These are phyloP conservation scores for Schizonepeta tenuifolia DNA, from an alignment of 257 asterid species.

Conservation along the genomic window DNA sequence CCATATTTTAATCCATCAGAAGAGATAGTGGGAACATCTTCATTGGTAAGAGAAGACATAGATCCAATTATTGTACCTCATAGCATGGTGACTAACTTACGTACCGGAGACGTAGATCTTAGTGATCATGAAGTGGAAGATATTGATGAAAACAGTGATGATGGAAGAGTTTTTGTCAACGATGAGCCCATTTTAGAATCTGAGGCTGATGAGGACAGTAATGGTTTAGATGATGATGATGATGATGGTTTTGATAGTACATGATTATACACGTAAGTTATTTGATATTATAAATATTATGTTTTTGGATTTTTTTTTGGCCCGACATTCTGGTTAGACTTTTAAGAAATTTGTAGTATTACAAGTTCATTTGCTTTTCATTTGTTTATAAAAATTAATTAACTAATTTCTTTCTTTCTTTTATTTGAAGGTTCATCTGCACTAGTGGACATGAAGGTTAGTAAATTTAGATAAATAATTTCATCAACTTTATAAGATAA, in stretches of 20 bases:
- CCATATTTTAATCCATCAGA: not conserved
- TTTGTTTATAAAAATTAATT: too few relatives aligned
- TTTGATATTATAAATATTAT: too few relatives aligned
- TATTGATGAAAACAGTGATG: not conserved
- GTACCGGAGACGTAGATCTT: not conserved
- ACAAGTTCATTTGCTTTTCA: too few relatives aligned
- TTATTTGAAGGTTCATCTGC: too few relatives aligned
- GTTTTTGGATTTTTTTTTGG: too few relatives aligned
- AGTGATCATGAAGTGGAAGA: not conserved
- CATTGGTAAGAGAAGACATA: not conserved
- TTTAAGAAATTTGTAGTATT: too few relatives aligned
- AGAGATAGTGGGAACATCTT: not conserved
- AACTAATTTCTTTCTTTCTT: too few relatives aligned
- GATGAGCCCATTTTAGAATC: not conserved
- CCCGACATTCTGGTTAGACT: too few relatives aligned
- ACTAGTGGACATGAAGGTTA: too few relatives aligned
- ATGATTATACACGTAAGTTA: not conserved
- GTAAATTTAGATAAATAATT: too few relatives aligned
- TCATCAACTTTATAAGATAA: too few relatives aligned
- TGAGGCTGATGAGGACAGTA: not conserved
- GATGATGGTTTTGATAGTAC: not conserved
- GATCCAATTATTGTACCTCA: not conserved
- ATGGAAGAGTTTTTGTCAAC: not conserved
- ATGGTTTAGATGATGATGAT: not conserved
- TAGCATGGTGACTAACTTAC: too few relatives aligned